Percentiles rank a stretch among this genome's conserved stretches.
These are phyloP conservation scores for Marasmius oreades DNA, from an alignment of 1,284 basidiomycete species.

Conservation along the genomic window DNA sequence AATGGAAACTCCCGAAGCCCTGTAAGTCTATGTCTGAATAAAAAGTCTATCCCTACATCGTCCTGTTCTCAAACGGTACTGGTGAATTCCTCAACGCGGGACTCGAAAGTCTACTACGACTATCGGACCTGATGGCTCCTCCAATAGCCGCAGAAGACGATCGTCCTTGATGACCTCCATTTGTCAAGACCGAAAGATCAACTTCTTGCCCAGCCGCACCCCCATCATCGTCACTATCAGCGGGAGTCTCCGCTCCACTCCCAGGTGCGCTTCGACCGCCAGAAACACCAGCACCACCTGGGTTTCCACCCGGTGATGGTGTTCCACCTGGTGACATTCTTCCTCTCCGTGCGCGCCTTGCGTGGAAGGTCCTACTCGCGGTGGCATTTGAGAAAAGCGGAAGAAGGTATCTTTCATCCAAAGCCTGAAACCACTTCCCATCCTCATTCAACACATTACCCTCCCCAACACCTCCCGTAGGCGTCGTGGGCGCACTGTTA, in stretches of 20 bases:
- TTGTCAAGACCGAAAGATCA: slow-evolving; percentile 23
- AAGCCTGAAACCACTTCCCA: slow-evolving; percentile 92
- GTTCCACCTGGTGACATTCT: neutral
- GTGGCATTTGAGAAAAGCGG: slow-evolving; percentile 95
- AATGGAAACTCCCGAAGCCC: neutral
- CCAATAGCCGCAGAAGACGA: slow-evolving; percentile 4
- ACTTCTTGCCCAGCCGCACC: slow-evolving; percentile 30
- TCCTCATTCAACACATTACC: slow-evolving; percentile 42
- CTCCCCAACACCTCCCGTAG: slow-evolving; percentile 19
- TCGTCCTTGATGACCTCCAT: slow-evolving; percentile 15
- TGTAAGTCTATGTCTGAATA: neutral
- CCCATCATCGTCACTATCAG: slow-evolving; percentile 53
- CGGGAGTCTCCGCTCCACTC: slow-evolving; percentile 41
- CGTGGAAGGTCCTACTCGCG: slow-evolving; percentile 84
- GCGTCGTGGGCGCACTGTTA: slow-evolving; percentile 9
- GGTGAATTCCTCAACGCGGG: slow-evolving; percentile 47
- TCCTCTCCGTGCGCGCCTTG: slow-evolving; percentile 60
- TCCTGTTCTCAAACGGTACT: slow-evolving; percentile 23
- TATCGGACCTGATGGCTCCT: slow-evolving; percentile 29
- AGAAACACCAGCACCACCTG: slow-evolving; percentile 13
- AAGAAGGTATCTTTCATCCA: slow-evolving; percentile 93
- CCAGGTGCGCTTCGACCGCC: slow-evolving; percentile 22
- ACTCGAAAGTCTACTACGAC: slow-evolving; percentile 53
- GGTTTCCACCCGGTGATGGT: slow-evolving; percentile 10
- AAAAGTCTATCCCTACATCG: slow-evolving; percentile 1